Base-by-base conservation (phyloP, 148 eudicot species). In the Chenopodium quinoa region DNA sequence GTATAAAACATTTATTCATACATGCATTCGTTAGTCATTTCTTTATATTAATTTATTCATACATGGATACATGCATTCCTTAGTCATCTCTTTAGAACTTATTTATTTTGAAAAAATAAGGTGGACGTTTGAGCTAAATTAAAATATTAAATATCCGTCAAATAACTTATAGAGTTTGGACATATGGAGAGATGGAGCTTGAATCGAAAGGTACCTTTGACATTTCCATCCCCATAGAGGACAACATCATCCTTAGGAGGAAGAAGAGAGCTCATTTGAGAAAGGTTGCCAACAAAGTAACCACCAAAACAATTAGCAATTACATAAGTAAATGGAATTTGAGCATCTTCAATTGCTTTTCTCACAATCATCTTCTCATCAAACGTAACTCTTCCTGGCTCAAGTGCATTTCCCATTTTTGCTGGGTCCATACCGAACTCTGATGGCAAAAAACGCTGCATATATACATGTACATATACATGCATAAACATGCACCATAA, bases 361-460 rank as follows among this genome's bases (percentile, higher is more conserved):
- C 97, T 90, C 20, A 93, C 90, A 9, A 13, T 25, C 97, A 85
- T 93, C 78, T 93, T 92, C 67, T 93, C 97, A 58, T 88, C 93
- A 75, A 91, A 89, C 14, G 97, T 86, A 0, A 89, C 87, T 27
- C 89, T 89, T 56, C 93, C 93, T 6, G 91, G 91, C 76, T 90
- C 93, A 12, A 93, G 82, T 5, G 93, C 92, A 77, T 92, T 50
- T 17, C 31, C 84, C 97, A 92, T 92, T 86, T 81, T 79, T 37
- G 95, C 85, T 0, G 93, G 90, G 81, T 93, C 97, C 52, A 86
- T 84, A 0, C 95, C 95, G 32, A 93, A 93, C 81, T 93, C 97
- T 12, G 97, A 93, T 1, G 97, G 97, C 85, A 93, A 76, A 79
- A 93, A 93, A 19, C 95, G 86, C 97, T 93, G 54, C 77, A 66